A percentile compares a stretch with the other conserved stretches of the same genome.
phyloP scores from a whole-genome alignment of 768 basidiomycete genomes.

The Udeniomyces megalosporus region DNA sequence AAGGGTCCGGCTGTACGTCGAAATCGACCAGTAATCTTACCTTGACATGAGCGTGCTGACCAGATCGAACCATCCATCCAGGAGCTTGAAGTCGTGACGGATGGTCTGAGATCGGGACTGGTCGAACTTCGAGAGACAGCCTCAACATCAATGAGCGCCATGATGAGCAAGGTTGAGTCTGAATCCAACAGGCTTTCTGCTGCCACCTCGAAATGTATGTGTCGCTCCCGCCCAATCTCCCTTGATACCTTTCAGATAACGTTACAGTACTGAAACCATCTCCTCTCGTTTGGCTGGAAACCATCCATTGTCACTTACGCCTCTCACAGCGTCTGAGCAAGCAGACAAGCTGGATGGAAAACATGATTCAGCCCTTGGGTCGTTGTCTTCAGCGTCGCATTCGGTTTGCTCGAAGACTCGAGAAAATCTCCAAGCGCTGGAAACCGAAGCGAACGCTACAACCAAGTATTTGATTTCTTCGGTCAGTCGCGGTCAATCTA shows the following conservation, averaged over 20 bases:
- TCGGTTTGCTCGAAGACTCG: slow-evolving; percentile 35
- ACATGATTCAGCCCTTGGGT: neutral
- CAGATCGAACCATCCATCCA: neutral
- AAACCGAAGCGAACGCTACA: neutral
- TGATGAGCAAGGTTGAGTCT: neutral
- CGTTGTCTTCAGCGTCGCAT: neutral
- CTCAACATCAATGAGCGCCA: neutral
- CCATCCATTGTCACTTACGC: neutral
- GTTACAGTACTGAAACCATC: too few relatives aligned
- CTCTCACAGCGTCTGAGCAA: neutral
- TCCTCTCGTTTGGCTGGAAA: too few relatives aligned
- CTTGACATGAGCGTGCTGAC: neutral
- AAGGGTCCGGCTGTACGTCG: neutral
- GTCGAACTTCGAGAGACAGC: neutral
- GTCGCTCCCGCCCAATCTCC: neutral
- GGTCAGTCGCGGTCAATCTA: neutral
- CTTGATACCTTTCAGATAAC: too few relatives aligned
- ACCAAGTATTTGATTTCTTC: neutral
- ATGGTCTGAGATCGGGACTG: neutral
- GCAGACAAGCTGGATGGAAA: slow-evolving; percentile 6
- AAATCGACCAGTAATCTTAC: neutral
- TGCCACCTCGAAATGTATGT: neutral
- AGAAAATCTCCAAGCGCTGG: neutral
- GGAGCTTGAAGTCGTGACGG: neutral
- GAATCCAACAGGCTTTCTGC: neutral